Percentiles rank a stretch among this genome's conserved stretches.
Conservation (phyloP, 1,284 basidiomycete genomes). For the Leccinum pachyderme region DNA sequence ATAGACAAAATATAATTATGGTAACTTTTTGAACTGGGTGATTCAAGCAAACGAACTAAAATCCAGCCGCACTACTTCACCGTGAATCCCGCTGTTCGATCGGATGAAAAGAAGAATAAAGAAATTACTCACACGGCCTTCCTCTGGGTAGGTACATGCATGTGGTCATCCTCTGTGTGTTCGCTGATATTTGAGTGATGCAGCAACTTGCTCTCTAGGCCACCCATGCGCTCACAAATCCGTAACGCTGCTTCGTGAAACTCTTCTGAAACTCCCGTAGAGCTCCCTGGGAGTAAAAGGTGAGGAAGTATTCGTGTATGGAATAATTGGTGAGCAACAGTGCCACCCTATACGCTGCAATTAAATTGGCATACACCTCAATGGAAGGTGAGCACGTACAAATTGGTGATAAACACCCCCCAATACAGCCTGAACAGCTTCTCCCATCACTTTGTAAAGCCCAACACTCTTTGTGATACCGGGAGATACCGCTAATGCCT, state of each 20-base stretch:
- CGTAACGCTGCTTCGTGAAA: constrained; percentile 27
- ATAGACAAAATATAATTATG: too few relatives aligned
- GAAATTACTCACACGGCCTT: too few relatives aligned
- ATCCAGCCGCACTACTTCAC: too few relatives aligned
- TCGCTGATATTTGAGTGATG: neutral
- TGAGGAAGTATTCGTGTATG: constrained; percentile 36
- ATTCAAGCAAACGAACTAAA: too few relatives aligned
- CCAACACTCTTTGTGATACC: constrained; percentile 51
- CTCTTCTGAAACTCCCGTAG: constrained; percentile 31
- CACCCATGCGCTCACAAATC: constrained; percentile 35
- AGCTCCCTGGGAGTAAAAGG: constrained; percentile 26
- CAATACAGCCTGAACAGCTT: constrained; percentile 70
- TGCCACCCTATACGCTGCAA: constrained; percentile 26
- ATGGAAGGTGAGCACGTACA: constrained; percentile 45
- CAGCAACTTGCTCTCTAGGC: constrained; percentile 25
- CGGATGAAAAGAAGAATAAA: too few relatives aligned
- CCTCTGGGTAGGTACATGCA: too few relatives aligned
- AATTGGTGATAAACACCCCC: constrained; percentile 78
- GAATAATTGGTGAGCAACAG: constrained; percentile 33
- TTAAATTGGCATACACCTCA: neutral
- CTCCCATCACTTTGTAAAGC: constrained; percentile 74
- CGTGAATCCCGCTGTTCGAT: too few relatives aligned
- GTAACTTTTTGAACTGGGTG: too few relatives aligned
- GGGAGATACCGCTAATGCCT: constrained; percentile 25
- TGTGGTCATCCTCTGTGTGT: neutral